phyloP scores from a whole-genome alignment of 306 rosid genomes.

The Amphicarpaea edgeworthii region DNA sequence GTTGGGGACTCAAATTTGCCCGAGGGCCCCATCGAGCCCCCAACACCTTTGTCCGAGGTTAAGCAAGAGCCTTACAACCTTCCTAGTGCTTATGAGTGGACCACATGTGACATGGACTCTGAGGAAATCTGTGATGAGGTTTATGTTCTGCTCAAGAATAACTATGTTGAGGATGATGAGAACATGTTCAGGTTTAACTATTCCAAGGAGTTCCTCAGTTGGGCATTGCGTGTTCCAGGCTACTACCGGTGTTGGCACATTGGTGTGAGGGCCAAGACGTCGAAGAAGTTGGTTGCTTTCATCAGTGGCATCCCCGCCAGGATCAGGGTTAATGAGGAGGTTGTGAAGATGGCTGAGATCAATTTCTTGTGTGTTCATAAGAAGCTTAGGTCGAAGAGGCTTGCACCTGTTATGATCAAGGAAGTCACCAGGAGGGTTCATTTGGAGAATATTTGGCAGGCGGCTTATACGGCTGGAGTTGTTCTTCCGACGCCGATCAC shows the following conservation, averaged over 20 bases:
- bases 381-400: conserved; percentile 83
- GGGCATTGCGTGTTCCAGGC: conserved; percentile 82
- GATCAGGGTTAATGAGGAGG: conserved; percentile 59
- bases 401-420: conserved; percentile 90
- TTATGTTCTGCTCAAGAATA: conserved; percentile 53
- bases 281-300: conserved; percentile 54
- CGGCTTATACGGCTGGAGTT: conserved; percentile 92
- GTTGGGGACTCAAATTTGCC: conserved; percentile 60
- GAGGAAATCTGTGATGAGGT: conserved; percentile 47
- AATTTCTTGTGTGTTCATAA: conserved; percentile 87
- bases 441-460: conserved; percentile 86
- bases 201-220: conserved; percentile 75
- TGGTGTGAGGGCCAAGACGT: conserved; percentile 74
- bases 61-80: conserved; percentile 87
- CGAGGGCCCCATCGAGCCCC: conserved; percentile 75
- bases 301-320: conserved; percentile 91
- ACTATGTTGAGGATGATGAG: conserved; percentile 73
- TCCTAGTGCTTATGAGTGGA: conserved; percentile 59
- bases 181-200: conserved; percentile 74
- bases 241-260: conserved; percentile 77
- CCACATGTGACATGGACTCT: conserved; percentile 48
- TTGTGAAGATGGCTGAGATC: conserved; percentile 88
- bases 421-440: conserved; percentile 90
- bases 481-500: conserved; percentile 72
- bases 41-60: conserved; percentile 71